Conservation (phyloP, 2,329 filamentous ascomycete species). For the Podosphaera xanthii region DNA sequence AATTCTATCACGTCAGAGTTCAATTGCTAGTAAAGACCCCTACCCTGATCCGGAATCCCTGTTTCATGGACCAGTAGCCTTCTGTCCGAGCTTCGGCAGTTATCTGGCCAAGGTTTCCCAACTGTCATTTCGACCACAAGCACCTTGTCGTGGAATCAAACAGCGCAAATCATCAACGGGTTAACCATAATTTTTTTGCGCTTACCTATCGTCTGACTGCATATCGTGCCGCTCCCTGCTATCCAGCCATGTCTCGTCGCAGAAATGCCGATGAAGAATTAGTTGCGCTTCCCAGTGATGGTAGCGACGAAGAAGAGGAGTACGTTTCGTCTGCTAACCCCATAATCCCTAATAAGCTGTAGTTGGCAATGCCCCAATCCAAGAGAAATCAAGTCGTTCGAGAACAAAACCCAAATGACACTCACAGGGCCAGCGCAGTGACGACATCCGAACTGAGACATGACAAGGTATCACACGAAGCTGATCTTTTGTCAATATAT, state of each 20-base stretch:
- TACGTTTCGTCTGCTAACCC: slow-evolving; percentile 6
- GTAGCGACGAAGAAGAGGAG: slow-evolving; percentile 15
- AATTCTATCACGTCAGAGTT: too few relatives aligned
- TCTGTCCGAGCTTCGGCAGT: too few relatives aligned
- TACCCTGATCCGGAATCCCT: too few relatives aligned
- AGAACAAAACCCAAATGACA: neutral
- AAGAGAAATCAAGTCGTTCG: neutral
- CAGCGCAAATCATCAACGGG: too few relatives aligned
- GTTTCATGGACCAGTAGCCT: too few relatives aligned
- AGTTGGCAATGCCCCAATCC: slow-evolving; percentile 1
- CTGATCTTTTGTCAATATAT: slow-evolving; percentile 3
- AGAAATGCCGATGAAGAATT: slow-evolving; percentile 15
- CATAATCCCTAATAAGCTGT: slow-evolving; percentile 3
- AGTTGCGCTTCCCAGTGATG: slow-evolving; percentile 13
- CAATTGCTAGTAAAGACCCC: too few relatives aligned
- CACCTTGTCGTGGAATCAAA: too few relatives aligned
- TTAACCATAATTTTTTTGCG: too few relatives aligned
- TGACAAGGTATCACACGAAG: neutral
- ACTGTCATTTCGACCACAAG: too few relatives aligned
- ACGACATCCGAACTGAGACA: neutral
- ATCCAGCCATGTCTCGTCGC: neutral
- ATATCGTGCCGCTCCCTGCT: too few relatives aligned
- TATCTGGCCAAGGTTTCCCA: too few relatives aligned
- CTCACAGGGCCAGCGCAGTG: neutral
- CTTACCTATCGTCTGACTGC: too few relatives aligned